Base-by-base conservation (phyloP, 75 land plant species). In the Picea sitchensis region DNA sequence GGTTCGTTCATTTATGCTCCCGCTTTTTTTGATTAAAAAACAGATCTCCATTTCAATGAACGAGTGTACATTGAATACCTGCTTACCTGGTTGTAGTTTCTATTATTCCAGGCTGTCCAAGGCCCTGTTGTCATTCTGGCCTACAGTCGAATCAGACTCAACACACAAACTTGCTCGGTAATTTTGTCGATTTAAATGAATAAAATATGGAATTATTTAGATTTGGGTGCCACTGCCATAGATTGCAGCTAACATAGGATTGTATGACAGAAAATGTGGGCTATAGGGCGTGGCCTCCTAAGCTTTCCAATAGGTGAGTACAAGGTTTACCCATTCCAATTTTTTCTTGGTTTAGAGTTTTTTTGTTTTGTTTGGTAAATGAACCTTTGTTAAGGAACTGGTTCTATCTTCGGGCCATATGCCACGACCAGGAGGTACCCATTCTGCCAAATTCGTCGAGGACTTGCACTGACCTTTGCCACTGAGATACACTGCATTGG, bases 281-380 rank as follows among this genome's bases (percentile, higher is more conserved):
- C 89, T 36, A 82, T 87, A 1, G 80, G 65, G 5, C 80, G 85
- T 73, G 86, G 86, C 13, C 4, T 83, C 32, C 21, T 86, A 9
- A 85, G 71, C 32, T 51, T 88, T 57, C 90, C 88, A 59, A 58
- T 34, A 59, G 90, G 90, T 88, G 65, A 86, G 88, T 61, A 58
- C 57, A 17, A 30, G 23, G 31, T 15, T 3, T 18, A 2, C 61
- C 13, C 23, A 51, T 26, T 13, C 59, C 17, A 76, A 11, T 76
- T 76, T 21, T 30, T 4, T 3, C n/a, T 47, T 75, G 56, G 56
- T 51, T 51, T 9, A 51, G 9, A 47, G 12, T 51, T 51, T 9
- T 9, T 51, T 51, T 51, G 44, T 41, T 41, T 51, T 9, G 56
- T 51, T 51, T 51, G 56, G 56, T 11, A 51, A 51, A 9, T 51